Base-by-base conservation (phyloP, 2,329 filamentous ascomycete genomes). In the Botrytis deweyae region DNA sequence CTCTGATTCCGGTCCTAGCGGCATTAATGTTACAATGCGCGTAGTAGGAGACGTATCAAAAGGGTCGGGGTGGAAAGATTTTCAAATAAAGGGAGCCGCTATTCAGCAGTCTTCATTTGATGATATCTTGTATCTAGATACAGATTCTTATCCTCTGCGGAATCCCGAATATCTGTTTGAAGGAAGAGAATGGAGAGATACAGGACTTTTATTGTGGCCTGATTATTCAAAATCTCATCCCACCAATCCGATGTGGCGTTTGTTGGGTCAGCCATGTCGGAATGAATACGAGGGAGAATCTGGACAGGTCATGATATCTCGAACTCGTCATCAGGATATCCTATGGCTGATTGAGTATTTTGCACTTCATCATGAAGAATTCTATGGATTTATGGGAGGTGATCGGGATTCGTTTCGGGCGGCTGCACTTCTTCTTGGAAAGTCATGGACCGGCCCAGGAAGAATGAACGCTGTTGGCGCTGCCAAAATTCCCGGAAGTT, bases 301-400 rank as follows among this genome's bases (percentile, higher is more conserved):
- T 22, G 76, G 76, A 9, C 76, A 77, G 59, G 72, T 77, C 22
- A 40, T 76, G 25, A 75, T 77, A 72, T 75, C 74, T 46, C 72
- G 75, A 18, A 65, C 68, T 12, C 64, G 55, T 6, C 75, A 77
- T 40, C 75, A 76, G 68, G 75, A 76, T 70, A 20, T 76, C 6
- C 55, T 77, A 29, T 77, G 75, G 76, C n/a, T 77, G 8, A 75
- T 75, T 16, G 76, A 76, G 62, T 77, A 74, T 72, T 77, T 77
- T 55, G 75, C 74, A 29, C 10, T 76, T 10, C 44, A 75, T 14
- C 73, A 77, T 67, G 63, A 73, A n/a, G 65, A 73, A 18, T 77
- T 72, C 38, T 76, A 77, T 63, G 74, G 72, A 10, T 77, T 77
- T 36, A 74, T 77, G 76, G 75, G 74, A 29, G 76, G 76, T 3